These are phyloP conservation scores for Wickerhamiella domercqiae DNA, from an alignment of 805 yeast species.

Conservation along the genomic window DNA sequence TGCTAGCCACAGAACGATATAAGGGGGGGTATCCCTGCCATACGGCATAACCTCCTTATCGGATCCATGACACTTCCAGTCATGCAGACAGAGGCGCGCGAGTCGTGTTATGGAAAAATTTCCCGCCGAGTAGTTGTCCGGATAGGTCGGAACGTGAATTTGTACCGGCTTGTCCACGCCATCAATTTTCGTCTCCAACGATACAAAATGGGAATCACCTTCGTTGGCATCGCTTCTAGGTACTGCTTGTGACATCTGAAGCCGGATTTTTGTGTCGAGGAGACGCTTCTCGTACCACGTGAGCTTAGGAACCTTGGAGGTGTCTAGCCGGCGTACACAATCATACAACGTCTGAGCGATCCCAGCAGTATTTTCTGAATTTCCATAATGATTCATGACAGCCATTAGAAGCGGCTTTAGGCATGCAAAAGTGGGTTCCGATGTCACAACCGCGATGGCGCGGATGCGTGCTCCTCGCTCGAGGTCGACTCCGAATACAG, in stretches of 20 bases:
- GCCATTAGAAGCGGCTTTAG: slow-evolving; percentile 45
- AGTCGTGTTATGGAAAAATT: slow-evolving; percentile 17
- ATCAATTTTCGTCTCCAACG: not conserved
- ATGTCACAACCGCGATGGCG: slow-evolving; percentile 44
- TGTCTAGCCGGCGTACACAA: slow-evolving; percentile 19
- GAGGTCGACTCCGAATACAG: slow-evolving; percentile 28
- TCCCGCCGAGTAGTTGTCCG: slow-evolving; percentile 21
- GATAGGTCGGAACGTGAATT: slow-evolving; percentile 21
- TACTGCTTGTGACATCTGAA: not conserved
- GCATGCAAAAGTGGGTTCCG: slow-evolving; percentile 35
- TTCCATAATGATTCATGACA: slow-evolving; percentile 33
- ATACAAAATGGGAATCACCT: not conserved
- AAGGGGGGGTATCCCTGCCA: slow-evolving; percentile 40
- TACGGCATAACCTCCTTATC: slow-evolving; percentile 33
- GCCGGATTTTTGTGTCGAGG: slow-evolving; percentile 10
- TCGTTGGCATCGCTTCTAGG: not conserved
- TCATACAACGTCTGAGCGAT: slow-evolving; percentile 17
- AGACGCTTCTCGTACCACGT: slow-evolving; percentile 18
- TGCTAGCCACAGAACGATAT: slow-evolving; percentile 37
- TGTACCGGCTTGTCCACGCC: slow-evolving; percentile 18
- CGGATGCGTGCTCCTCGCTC: slow-evolving; percentile 47
- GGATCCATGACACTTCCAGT: slow-evolving; percentile 12
- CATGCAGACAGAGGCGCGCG: slow-evolving; percentile 19
- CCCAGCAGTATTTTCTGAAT: slow-evolving; percentile 16
- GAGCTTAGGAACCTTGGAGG: slow-evolving; percentile 19